Percentiles rank a stretch among this genome's conserved stretches.
phyloP scores from a whole-genome alignment of 1,284 basidiomycete genomes.

The Ceratobasidium sp. region DNA sequence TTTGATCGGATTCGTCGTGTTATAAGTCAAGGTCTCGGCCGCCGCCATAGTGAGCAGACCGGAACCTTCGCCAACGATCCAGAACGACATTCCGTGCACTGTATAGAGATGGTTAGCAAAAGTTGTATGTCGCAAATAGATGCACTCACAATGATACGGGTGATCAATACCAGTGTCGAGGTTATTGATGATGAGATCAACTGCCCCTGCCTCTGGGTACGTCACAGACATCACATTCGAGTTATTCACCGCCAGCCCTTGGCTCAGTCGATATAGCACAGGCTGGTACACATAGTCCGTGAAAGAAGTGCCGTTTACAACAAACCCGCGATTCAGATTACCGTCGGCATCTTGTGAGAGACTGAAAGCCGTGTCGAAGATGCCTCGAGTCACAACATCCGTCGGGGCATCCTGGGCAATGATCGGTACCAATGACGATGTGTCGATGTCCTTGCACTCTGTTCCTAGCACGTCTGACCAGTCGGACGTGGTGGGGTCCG shows the following conservation, averaged over 20 bases:
- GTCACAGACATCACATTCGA: constrained; percentile 43
- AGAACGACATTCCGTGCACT: constrained; percentile 46
- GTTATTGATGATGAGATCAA: constrained; percentile 49
- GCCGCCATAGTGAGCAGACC: constrained; percentile 45
- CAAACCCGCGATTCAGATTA: constrained; percentile 7
- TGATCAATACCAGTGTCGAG: constrained; percentile 48
- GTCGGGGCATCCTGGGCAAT: constrained; percentile 43
- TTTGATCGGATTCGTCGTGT: constrained; percentile 50
- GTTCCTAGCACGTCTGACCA: constrained; percentile 43
- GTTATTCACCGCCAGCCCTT: constrained; percentile 43
- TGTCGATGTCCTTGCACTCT: constrained; percentile 45
- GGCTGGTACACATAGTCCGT: constrained; percentile 48
- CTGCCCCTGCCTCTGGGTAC: no score
- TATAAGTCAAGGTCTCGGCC: constrained; percentile 42
- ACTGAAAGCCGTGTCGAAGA: constrained; percentile 44
- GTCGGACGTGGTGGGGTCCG: constrained; percentile 40
- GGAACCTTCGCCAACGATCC: constrained; percentile 48
- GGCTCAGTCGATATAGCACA: constrained; percentile 45
- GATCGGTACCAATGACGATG: constrained; percentile 45
- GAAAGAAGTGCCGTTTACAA: constrained; percentile 47
- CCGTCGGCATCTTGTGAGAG: constrained; percentile 42
- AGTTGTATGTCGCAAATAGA: no score
- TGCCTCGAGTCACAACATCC: constrained; percentile 37
- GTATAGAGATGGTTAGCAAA: neutral
- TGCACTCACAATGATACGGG: constrained; percentile 47